phyloP scores from a whole-genome alignment of 805 yeast species.

The Lachancea nothofagi region DNA sequence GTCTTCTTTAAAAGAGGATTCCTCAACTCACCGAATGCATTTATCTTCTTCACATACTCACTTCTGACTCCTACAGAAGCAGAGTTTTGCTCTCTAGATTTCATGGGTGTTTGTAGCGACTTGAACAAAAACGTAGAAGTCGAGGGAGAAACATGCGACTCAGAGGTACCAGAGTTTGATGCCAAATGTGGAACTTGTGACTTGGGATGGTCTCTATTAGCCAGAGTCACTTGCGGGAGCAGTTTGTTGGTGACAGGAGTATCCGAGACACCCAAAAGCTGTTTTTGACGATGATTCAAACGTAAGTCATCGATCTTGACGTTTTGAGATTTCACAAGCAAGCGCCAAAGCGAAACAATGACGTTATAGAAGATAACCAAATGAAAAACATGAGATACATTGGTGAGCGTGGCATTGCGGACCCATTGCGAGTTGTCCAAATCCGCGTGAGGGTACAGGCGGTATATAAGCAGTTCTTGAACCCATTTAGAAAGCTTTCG shows the following conservation, averaged over 20 bases:
- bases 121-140: conserved; percentile 24
- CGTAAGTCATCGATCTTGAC: conserved; percentile 32
- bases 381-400: conserved; percentile 25
- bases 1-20: conserved; percentile 1
- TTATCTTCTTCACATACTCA: conserved; percentile 24
- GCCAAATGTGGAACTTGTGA: neutral
- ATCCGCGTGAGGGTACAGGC: conserved; percentile 9
- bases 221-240: conserved; percentile 1
- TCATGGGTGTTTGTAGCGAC: conserved; percentile 25
- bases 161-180: neutral
- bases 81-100: conserved; percentile 6
- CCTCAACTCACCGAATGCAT: conserved; percentile 22
- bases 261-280: conserved; percentile 31
- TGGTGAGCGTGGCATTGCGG: conserved; percentile 13
- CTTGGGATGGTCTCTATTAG: neutral
- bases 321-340: conserved; percentile 27
- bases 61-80: conserved; percentile 9
- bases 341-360: conserved; percentile 26
- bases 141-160: neutral
- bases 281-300: conserved; percentile 30
- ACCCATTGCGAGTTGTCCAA: conserved; percentile 6
- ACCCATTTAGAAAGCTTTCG: conserved; percentile 5
- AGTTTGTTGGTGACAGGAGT: conserved; percentile 1
- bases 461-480: conserved; percentile 6
- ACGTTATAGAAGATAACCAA: conserved; percentile 30